Percentiles rank a stretch among this genome's conserved stretches.
These are phyloP conservation scores for Dryadomyces sulphureus DNA, from an alignment of 2,329 filamentous ascomycete genomes.

Conservation along the genomic window DNA sequence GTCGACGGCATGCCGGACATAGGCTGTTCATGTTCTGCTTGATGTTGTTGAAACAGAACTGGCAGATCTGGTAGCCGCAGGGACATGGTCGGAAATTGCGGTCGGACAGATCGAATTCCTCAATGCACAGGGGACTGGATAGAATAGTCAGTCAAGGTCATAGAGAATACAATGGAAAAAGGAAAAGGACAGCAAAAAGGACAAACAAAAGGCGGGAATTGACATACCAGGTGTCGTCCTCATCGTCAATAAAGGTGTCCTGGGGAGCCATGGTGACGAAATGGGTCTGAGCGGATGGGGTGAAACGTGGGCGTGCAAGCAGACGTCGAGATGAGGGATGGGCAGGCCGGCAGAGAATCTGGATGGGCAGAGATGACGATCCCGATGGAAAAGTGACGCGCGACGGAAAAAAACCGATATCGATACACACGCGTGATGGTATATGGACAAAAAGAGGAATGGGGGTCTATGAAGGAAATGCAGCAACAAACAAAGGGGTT, in stretches of 20 bases:
- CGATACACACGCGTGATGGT: not conserved
- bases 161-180: not conserved
- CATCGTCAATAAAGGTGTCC: slow-evolving; percentile 57
- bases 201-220: too few relatives aligned
- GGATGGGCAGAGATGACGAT: not conserved
- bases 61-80: slow-evolving; percentile 98
- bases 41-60: slow-evolving; percentile 99
- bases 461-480: not conserved
- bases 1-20: slow-evolving; percentile 90
- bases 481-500: not conserved
- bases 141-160: slow-evolving; percentile 12
- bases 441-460: not conserved
- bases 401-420: not conserved
- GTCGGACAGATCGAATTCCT: slow-evolving; percentile 96
- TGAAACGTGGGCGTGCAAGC: too few relatives aligned
- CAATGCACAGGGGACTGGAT: slow-evolving; percentile 82
- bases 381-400: not conserved
- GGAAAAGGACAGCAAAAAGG: not conserved
- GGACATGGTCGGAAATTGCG: slow-evolving; percentile 94
- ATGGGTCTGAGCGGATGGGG: not conserved
- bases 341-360: not conserved
- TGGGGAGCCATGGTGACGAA: slow-evolving; percentile 44
- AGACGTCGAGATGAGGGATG: not conserved
- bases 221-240: slow-evolving; percentile 53
- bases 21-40: slow-evolving; percentile 95